A percentile compares a stretch with the other conserved stretches of the same genome.
Conservation (phyloP, 768 basidiomycete genomes). For the Tulasnella sp. region DNA sequence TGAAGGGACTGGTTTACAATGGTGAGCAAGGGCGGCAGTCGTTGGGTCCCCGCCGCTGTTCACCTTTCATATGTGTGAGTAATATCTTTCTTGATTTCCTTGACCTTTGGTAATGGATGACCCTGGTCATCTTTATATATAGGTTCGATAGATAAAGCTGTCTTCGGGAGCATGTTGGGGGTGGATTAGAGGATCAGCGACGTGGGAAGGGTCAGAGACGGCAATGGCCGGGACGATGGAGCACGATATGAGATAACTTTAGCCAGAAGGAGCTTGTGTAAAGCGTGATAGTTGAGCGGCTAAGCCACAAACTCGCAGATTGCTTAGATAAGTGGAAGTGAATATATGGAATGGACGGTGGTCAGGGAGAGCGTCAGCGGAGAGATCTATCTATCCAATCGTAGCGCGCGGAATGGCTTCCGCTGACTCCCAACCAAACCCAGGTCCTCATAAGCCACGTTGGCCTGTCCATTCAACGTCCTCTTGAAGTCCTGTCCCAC, state of each 20-base stretch:
- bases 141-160: conserved; percentile 53
- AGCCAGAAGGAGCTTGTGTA: too few relatives aligned
- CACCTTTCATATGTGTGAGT: conserved; percentile 64
- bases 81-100: conserved; percentile 63
- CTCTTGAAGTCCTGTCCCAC: neutral
- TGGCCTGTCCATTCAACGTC: neutral
- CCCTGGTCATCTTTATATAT: conserved; percentile 76
- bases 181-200: too few relatives aligned
- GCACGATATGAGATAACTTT: too few relatives aligned
- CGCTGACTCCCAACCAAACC: neutral
- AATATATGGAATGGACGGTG: neutral
- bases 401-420: neutral
- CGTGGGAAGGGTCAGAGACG: neutral
- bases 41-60: conserved; percentile 22
- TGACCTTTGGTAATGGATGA: conserved; percentile 45
- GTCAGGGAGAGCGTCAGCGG: too few relatives aligned
- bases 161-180: neutral
- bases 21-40: conserved; percentile 10
- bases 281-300: too few relatives aligned
- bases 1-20: conserved; percentile 31
- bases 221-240: too few relatives aligned
- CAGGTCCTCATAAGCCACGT: neutral
- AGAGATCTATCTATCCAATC: neutral
- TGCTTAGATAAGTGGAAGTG: neutral
- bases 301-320: too few relatives aligned